Conservation (phyloP, 176 grass and related monocot species). For the Themeda triandra region DNA sequence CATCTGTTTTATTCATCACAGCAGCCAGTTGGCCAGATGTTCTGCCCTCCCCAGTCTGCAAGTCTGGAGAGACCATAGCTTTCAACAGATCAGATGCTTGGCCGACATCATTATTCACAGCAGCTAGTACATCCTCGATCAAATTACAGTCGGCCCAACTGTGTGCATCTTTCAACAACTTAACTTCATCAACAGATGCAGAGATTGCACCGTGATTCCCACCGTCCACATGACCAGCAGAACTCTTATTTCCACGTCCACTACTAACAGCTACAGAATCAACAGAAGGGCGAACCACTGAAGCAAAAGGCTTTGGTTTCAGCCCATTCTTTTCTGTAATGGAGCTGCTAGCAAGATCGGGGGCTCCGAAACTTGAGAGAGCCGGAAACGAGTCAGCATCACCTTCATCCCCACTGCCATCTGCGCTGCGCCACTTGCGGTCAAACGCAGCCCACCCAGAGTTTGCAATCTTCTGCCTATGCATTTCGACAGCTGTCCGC, state of each 20-base stretch:
- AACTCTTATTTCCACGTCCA: neutral
- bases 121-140: constrained; percentile 72
- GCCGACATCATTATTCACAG: constrained; percentile 66
- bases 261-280: constrained; percentile 7
- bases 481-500: constrained; percentile 42
- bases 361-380: constrained; percentile 31
- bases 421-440: constrained; percentile 46
- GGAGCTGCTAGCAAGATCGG: constrained; percentile 24
- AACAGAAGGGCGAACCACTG: constrained; percentile 40
- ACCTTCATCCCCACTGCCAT: constrained; percentile 6
- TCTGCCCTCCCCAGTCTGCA: constrained; percentile 19
- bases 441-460: constrained; percentile 90
- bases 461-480: constrained; percentile 36
- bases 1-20: constrained; percentile 36
- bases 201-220: constrained; percentile 15
- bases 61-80: constrained; percentile 57
- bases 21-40: constrained; percentile 16
- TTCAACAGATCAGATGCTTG: constrained; percentile 64
- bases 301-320: constrained; percentile 63
- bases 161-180: constrained; percentile 61
- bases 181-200: constrained; percentile 31
- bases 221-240: neutral
- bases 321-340: constrained; percentile 17
- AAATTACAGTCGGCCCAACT: constrained; percentile 72
- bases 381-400: constrained; percentile 58